phyloP scores from a whole-genome alignment of 352 stramenopile species.

The Pythium rhizo-oryzae region DNA sequence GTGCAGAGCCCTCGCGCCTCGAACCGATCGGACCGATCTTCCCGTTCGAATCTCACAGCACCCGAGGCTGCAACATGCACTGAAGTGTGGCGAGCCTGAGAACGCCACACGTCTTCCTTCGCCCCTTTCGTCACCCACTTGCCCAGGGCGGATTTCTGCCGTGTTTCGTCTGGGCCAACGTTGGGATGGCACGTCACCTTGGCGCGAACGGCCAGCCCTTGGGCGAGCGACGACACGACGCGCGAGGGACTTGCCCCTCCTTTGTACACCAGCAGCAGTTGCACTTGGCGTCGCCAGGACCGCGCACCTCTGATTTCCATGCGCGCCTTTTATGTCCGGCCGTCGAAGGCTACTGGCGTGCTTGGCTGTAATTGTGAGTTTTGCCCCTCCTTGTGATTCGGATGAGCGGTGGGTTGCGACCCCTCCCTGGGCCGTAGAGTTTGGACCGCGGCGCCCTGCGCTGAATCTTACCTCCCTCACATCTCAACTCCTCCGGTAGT shows the following conservation, averaged over 20 bases:
- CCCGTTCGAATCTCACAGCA: background rate
- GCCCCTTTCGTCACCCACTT: background rate
- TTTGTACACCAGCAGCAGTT: conserved; percentile 21
- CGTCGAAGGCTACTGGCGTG: conserved; percentile 15
- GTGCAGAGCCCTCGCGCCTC: too few species aligned
- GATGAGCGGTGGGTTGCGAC: conserved; percentile 3
- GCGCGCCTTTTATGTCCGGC: conserved; percentile 15
- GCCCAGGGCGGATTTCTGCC: background rate
- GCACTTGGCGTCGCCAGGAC: conserved; percentile 8
- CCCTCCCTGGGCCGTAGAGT: background rate
- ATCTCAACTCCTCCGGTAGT: background rate
- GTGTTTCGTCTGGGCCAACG: background rate
- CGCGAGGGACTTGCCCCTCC: conserved; percentile 10
- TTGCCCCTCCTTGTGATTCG: conserved; percentile 7
- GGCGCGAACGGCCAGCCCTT: background rate
- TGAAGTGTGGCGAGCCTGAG: too few species aligned
- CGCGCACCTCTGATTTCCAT: conserved; percentile 24
- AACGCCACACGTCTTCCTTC: too few species aligned
- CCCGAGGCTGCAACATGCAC: too few species aligned
- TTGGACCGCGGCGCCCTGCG: background rate
- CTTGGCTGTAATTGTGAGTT: conserved; percentile 13
- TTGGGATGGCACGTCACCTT: conserved; percentile 4
- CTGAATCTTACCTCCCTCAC: background rate
- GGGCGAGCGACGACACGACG: conserved; percentile 18
- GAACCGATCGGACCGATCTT: background rate